A percentile compares a stretch with the other conserved stretches of the same genome.
Evolutionary conservation across 192 early-diverging fungal genomes (phyloP).

Genomic region (Thamnidium elegans): DNA sequence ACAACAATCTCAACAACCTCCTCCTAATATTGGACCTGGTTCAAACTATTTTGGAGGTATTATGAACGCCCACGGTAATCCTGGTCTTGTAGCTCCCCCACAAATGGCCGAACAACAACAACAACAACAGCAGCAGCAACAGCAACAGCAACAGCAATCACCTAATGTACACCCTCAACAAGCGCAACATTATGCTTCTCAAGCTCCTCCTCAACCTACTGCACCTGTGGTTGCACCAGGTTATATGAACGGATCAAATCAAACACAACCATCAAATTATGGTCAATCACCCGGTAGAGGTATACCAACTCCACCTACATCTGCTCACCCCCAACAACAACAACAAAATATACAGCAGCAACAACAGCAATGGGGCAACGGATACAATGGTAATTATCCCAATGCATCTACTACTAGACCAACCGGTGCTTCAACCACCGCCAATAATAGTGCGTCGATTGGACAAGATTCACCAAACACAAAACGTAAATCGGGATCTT

Average conservation of each 20-base stretch:
- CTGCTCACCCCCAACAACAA: constrained; percentile 5
- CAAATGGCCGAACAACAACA: constrained; percentile 47
- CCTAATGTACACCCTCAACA: constrained; percentile 4
- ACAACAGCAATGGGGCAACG: background rate
- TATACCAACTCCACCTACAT: constrained; percentile 10
- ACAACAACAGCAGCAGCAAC: constrained; percentile 23
- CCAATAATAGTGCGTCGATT: too few species aligned
- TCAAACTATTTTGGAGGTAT: constrained; percentile 56
- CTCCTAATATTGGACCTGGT: constrained; percentile 65
- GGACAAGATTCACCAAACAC: background rate
- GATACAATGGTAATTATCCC: background rate
- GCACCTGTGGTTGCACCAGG: background rate
- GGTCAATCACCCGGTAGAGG: constrained; percentile 2
- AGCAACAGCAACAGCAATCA: constrained; percentile 12
- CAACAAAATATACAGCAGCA: background rate
- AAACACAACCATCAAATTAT: background rate
- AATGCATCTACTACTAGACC: background rate
- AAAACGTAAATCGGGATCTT: constrained; percentile 20
- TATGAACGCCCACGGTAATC: constrained; percentile 45
- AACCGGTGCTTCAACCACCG: background rate
- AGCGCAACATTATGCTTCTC: constrained; percentile 2
- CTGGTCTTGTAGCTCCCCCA: constrained; percentile 51
- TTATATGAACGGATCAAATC: constrained; percentile 2
- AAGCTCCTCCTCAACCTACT: constrained; percentile 6
- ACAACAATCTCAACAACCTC: constrained; percentile 23